Evolutionary conservation across 306 rosid species (phyloP).

Genomic region (Cucurbita maxima): DNA sequence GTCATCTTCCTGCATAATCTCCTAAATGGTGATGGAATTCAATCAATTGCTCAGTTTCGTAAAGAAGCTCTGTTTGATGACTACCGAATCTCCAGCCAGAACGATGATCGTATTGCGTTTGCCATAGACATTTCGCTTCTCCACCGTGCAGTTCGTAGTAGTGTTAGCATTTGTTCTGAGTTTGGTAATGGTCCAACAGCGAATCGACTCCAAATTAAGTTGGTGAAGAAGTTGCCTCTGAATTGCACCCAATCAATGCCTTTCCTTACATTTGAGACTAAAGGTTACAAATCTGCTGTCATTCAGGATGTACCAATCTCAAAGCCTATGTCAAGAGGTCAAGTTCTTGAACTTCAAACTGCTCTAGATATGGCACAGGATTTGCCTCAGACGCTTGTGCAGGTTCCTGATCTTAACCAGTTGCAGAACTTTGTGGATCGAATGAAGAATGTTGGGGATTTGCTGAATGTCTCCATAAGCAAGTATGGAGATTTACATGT

Average conservation of each 20-base stretch:
- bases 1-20: conserved; percentile 82
- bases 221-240: conserved; percentile 63
- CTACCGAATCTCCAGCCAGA: conserved; percentile 69
- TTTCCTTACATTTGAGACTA: conserved; percentile 67
- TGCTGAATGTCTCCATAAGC: conserved; percentile 57
- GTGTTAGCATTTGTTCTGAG: conserved; percentile 57
- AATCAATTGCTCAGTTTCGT: conserved; percentile 70
- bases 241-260: conserved; percentile 58
- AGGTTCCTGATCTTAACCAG: conserved; percentile 78
- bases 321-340: conserved; percentile 55
- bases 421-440: conserved; percentile 80
- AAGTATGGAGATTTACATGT: conserved; percentile 67
- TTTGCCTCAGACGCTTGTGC: conserved; percentile 79
- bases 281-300: conserved; percentile 68
- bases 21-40: conserved; percentile 73
- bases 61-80: conserved; percentile 68
- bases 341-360: conserved; percentile 61
- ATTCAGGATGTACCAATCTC: conserved; percentile 89
- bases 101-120: conserved; percentile 78
- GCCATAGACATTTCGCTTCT: conserved; percentile 67
- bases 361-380: conserved; percentile 79
- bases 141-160: conserved; percentile 80
- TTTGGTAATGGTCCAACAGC: conserved; percentile 30
- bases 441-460: conserved; percentile 75
- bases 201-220: conserved; percentile 64